Conservation (phyloP, 1,139 yeast genomes). For the Pichia sp. region DNA sequence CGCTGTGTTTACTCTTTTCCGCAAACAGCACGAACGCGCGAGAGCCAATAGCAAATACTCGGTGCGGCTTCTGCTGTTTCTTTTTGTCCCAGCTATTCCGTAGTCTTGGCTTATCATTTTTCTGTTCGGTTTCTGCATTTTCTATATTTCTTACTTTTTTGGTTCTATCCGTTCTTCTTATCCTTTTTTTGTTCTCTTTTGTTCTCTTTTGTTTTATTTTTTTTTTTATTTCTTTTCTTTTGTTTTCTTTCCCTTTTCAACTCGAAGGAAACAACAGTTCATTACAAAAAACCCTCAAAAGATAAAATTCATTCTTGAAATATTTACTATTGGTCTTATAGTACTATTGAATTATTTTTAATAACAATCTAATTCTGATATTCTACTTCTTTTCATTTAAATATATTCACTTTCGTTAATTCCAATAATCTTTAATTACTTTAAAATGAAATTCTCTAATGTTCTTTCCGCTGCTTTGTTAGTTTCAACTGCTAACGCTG, state of each 20-base stretch:
- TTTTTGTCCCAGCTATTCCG: too few relatives aligned
- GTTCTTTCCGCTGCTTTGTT: slow-evolving; percentile 22
- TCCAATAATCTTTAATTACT: neutral
- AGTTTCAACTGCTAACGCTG: slow-evolving; percentile 26
- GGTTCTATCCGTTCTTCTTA: neutral
- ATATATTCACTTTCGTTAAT: neutral
- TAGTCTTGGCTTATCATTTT: too few relatives aligned
- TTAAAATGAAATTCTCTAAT: slow-evolving; percentile 33
- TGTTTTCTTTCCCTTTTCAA: neutral
- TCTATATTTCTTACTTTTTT: neutral
- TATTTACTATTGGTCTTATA: too few relatives aligned
- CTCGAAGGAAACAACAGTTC: slow-evolving; percentile 3
- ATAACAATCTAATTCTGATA: too few relatives aligned
- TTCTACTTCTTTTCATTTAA: too few relatives aligned
- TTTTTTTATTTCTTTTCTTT: neutral
- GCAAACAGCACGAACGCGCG: too few relatives aligned
- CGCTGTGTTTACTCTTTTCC: too few relatives aligned
- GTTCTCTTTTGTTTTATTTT: neutral
- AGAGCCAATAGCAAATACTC: too few relatives aligned
- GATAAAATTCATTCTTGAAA: too few relatives aligned
- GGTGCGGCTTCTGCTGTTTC: too few relatives aligned
- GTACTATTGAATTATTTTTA: too few relatives aligned
- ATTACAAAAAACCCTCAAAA: too few relatives aligned
- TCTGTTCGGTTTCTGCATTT: neutral
- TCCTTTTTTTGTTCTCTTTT: neutral